Evolutionary conservation across 2,329 filamentous ascomycete genomes (phyloP).

Genomic region (Fusarium sp.): DNA sequence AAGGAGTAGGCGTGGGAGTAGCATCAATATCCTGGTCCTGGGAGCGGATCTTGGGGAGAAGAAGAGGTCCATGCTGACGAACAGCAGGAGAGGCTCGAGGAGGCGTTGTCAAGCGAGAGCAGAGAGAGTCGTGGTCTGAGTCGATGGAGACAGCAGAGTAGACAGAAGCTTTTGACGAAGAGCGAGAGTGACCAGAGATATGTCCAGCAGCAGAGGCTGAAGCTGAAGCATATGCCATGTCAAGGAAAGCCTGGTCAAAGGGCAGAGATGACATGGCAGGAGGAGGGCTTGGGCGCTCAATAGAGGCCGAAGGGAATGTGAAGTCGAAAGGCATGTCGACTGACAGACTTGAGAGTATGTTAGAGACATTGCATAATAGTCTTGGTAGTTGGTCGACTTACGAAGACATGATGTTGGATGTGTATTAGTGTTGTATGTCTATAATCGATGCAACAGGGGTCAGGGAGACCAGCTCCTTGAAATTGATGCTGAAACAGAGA

Average conservation of each 20-base stretch:
- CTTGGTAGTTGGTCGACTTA: conserved; percentile 42
- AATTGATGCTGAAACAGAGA: conserved; percentile 26
- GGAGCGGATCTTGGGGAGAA: conserved; percentile 86
- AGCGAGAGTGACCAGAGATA: conserved; percentile 67
- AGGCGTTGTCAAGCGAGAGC: conserved; percentile 77
- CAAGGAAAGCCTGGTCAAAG: conserved; percentile 68
- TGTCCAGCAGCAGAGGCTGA: conserved; percentile 40
- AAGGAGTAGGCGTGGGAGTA: conserved; percentile 67
- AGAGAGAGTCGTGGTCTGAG: conserved; percentile 71
- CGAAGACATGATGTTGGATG: conserved; percentile 50
- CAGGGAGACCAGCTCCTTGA: conserved; percentile 43
- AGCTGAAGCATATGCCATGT: conserved; percentile 59
- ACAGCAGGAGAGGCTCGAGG: conserved; percentile 74
- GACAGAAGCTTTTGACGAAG: conserved; percentile 73
- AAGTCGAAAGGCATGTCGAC: conserved; percentile 72
- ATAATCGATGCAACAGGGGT: conserved; percentile 31
- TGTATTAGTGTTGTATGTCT: conserved; percentile 40
- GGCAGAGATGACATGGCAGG: conserved; percentile 54
- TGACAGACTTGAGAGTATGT: conserved; percentile 63
- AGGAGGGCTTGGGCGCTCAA: conserved; percentile 49
- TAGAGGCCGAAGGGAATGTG: conserved; percentile 59
- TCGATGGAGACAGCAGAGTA: conserved; percentile 70
- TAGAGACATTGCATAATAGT: conserved; percentile 27
- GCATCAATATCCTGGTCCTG: conserved; percentile 83
- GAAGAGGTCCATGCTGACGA: conserved; percentile 79